Base-by-base conservation (phyloP, 163 green algal species). In the Botryococcus braunii region DNA sequence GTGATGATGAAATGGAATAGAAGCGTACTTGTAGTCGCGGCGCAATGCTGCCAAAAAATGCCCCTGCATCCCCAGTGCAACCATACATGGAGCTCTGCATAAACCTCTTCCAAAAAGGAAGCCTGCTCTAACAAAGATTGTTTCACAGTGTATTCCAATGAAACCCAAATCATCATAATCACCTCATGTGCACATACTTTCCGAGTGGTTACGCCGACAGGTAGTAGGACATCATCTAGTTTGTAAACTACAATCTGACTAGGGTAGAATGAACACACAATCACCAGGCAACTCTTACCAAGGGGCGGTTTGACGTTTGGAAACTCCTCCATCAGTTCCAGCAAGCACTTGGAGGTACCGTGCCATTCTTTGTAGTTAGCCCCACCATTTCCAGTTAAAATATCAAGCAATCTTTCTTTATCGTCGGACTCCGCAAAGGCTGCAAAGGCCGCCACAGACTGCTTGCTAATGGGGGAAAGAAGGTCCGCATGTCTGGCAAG, bases 1-100 rank as follows among this genome's bases (percentile, higher is more conserved):
- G 79, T 4, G 86, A 90, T 32, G 85, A 95, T 29, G 77, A 90
- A 71, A 97, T 97, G 68, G 82, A 93, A 83, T 96, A 97, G 82
- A 88, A 97, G 68, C 92, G 82, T 1, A 88, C 87, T 63, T 89
- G 85, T 66, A 97, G 76, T 34, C 84, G 80, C 0, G 83, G 83
- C 2, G 79, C 82, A 21, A 79, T 72, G 34, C 6, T 48, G 37
- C 73, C 73, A 62, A 79, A 79, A 57, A 79, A 74, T 4, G 63
- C 68, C 29, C 73, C 73, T 79, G 63, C 62, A 68, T 48, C 55
- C 3, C 32, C 2, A 37, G 11, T n/a, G n/a, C n/a, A n/a, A n/a
- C n/a, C n/a, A n/a, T n/a, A n/a, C n/a, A n/a, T n/a, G n/a, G n/a
- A n/a, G n/a, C n/a, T n/a, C n/a, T n/a, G n/a, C n/a, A n/a, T n/a